Percentiles rank a stretch among this genome's conserved stretches.
phyloP scores from a whole-genome alignment of 176 grass and related monocot genomes.

The Pontederia paniculata region DNA sequence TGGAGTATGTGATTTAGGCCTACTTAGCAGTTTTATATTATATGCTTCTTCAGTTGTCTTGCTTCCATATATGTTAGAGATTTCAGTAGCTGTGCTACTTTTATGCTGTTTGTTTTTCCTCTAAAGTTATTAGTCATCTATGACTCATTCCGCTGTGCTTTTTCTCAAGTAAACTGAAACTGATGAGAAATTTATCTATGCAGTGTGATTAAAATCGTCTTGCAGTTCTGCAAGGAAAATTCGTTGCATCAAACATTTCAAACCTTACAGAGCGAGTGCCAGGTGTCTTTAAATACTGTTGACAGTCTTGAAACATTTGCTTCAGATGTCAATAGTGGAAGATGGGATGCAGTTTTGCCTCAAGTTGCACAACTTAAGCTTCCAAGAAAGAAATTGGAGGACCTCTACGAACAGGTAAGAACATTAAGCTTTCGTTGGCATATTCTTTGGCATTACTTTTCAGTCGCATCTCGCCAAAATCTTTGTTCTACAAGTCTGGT shows the following conservation, averaged over 20 bases:
- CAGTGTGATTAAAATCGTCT: conserved; percentile 95
- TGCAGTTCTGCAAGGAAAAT: conserved; percentile 98
- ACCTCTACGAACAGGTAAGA: conserved; percentile 76
- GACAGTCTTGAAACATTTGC: conserved; percentile 82
- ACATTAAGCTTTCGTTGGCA: background rate
- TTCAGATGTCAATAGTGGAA: conserved; percentile 67
- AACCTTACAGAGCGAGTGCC: conserved; percentile 87
- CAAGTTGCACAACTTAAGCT: conserved; percentile 89
- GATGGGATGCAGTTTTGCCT: conserved; percentile 87
- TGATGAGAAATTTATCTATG: conserved; percentile 8
- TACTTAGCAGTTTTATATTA: no score
- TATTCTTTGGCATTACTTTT: background rate
- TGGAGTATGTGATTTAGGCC: no score
- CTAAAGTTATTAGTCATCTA: background rate
- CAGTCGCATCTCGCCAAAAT: background rate
- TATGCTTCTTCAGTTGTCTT: background rate
- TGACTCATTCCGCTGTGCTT: background rate
- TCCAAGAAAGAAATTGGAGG: conserved; percentile 79
- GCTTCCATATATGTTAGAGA: background rate
- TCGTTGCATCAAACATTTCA: conserved; percentile 98
- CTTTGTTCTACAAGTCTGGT: no score
- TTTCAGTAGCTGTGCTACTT: background rate
- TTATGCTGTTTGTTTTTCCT: background rate
- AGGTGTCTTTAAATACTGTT: conserved; percentile 89
- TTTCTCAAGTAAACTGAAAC: background rate